Evolutionary conservation across 768 basidiomycete genomes (phyloP).

Genomic region (Tylopilus sp.): DNA sequence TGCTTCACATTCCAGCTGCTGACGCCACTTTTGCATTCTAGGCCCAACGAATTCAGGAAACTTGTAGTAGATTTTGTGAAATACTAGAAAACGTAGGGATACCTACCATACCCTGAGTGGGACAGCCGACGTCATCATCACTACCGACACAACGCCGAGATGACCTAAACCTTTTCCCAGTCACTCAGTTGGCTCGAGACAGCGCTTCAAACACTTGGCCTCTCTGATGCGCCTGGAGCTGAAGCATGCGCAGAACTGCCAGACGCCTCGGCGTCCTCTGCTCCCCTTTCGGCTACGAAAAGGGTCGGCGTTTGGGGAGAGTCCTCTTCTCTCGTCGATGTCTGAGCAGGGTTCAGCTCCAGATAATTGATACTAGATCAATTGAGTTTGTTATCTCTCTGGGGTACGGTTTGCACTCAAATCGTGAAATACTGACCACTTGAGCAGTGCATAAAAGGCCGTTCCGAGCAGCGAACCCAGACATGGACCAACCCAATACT

Average conservation of each 20-base stretch:
- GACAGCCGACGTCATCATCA: neutral
- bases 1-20: neutral
- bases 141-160: neutral
- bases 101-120: neutral
- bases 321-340: constrained; percentile 27
- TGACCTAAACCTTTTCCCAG: neutral
- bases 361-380: constrained; percentile 24
- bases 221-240: neutral
- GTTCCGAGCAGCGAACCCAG: constrained; percentile 61
- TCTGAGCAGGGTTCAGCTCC: constrained; percentile 30
- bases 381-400: constrained; percentile 1
- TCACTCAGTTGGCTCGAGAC: neutral
- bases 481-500: constrained; percentile 74
- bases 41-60: constrained; percentile 56
- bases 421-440: constrained; percentile 35
- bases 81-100: constrained; percentile 12
- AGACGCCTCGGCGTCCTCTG: constrained; percentile 7
- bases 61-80: constrained; percentile 29
- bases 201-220: neutral
- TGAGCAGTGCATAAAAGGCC: constrained; percentile 55
- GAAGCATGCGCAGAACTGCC: neutral
- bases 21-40: constrained; percentile 15
- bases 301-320: constrained; percentile 20
- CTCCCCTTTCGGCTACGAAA: constrained; percentile 2
- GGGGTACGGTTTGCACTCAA: neutral